A percentile compares a stretch with the other conserved stretches of the same genome.
Conservation (phyloP, 2,329 filamentous ascomycete genomes). For the Talaromyces sp. region DNA sequence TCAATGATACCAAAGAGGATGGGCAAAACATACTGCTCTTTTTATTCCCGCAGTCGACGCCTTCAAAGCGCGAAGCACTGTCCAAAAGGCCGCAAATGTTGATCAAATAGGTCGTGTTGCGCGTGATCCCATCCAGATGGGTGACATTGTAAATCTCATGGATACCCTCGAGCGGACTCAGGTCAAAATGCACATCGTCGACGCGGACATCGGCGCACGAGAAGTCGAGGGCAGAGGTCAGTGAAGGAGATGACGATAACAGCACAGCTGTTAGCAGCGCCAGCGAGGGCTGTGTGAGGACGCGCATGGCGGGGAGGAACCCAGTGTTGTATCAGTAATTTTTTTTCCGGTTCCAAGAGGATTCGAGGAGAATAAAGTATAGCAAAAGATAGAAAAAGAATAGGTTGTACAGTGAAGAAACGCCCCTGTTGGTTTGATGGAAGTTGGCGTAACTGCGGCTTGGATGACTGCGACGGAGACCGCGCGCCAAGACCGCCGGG, state of each 20-base stretch:
- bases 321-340: not conserved
- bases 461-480: not conserved
- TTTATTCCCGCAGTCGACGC: slow-evolving; percentile 25
- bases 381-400: not conserved
- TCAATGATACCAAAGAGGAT: not conserved
- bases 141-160: slow-evolving; percentile 29
- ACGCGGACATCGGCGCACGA: slow-evolving; percentile 32
- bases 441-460: not conserved
- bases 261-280: slow-evolving; percentile 18
- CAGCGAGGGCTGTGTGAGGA: slow-evolving; percentile 19
- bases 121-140: slow-evolving; percentile 18
- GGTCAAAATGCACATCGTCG: slow-evolving; percentile 33
- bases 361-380: not conserved
- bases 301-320: slow-evolving; percentile 23
- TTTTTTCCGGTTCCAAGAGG: not conserved
- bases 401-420: not conserved
- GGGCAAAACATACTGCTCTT: slow-evolving; percentile 26
- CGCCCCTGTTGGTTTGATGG: not conserved
- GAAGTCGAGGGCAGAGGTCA: slow-evolving; percentile 27
- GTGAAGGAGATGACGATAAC: slow-evolving; percentile 18
- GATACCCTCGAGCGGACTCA: slow-evolving; percentile 32
- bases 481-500: not conserved
- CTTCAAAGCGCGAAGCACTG: slow-evolving; percentile 19
- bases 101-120: slow-evolving; percentile 32
- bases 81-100: slow-evolving; percentile 29